These are phyloP conservation scores for Verticillium tricorpus DNA, from an alignment of 2,329 filamentous ascomycete species.

Conservation along the genomic window DNA sequence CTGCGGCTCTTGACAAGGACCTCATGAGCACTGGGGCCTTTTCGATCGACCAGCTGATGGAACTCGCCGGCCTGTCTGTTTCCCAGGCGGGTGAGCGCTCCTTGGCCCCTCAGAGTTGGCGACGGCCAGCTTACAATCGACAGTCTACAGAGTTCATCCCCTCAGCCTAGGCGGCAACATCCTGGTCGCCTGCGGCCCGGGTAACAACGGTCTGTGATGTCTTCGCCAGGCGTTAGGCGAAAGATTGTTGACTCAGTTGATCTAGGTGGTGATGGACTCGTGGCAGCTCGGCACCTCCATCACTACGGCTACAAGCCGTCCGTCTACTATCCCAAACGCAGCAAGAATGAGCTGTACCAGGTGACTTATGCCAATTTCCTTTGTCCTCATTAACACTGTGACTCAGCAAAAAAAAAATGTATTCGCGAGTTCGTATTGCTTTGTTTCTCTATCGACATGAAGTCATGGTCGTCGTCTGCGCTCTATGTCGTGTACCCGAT, in stretches of 20 bases:
- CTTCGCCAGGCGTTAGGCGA: not conserved
- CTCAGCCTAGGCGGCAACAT: constrained; percentile 65
- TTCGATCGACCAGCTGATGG: constrained; percentile 96
- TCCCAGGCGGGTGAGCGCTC: constrained; percentile 72
- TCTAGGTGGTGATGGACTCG: constrained; percentile 84
- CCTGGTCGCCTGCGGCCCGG: constrained; percentile 86
- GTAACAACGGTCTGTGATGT: constrained; percentile 55
- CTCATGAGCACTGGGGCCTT: constrained; percentile 87
- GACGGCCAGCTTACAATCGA: not conserved
- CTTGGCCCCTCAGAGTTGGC: not conserved
- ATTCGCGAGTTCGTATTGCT: not conserved
- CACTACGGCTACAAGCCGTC: constrained; percentile 89
- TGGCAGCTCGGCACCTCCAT: constrained; percentile 85
- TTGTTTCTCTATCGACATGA: not conserved
- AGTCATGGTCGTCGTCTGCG: not conserved
- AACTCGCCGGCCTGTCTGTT: constrained; percentile 86
- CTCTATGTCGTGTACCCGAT: not conserved
- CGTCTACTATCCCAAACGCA: constrained; percentile 89
- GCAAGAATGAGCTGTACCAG: constrained; percentile 85
- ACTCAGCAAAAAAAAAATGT: not conserved
- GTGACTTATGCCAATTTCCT: constrained; percentile 36
- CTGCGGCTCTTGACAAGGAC: constrained; percentile 84
- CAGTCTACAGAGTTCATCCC: constrained; percentile 83
- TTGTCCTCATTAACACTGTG: not conserved
- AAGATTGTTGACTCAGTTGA: not conserved